Evolutionary conservation across 768 basidiomycete species (phyloP).

Genomic region (Serendipita sp.): DNA sequence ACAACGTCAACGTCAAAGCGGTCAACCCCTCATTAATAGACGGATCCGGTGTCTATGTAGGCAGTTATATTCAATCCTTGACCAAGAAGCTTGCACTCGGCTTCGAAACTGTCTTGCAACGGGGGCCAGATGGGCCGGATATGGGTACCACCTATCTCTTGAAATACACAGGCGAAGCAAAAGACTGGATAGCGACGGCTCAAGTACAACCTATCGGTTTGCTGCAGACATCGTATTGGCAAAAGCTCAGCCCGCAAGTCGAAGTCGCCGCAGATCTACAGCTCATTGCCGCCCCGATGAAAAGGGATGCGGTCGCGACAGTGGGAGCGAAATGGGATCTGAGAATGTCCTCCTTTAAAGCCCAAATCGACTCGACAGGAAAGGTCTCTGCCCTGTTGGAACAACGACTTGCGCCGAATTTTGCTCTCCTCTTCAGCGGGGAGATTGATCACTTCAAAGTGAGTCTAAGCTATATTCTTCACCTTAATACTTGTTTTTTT

Average conservation of each 20-base stretch:
- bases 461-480: constrained; percentile 12
- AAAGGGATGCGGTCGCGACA: constrained; percentile 71
- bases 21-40: constrained; percentile 85
- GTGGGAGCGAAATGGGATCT: constrained; percentile 95
- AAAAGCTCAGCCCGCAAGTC: constrained; percentile 86
- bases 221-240: constrained; percentile 89
- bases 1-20: constrained; percentile 68
- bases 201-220: constrained; percentile 71
- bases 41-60: constrained; percentile 65
- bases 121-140: constrained; percentile 58
- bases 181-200: constrained; percentile 86
- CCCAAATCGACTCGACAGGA: constrained; percentile 86
- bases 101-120: constrained; percentile 70
- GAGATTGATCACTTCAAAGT: constrained; percentile 99
- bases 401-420: constrained; percentile 89
- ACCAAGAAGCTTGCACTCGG: constrained; percentile 44
- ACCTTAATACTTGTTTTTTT: not conserved
- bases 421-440: constrained; percentile 85
- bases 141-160: constrained; percentile 60
- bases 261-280: constrained; percentile 94
- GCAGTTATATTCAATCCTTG: not conserved
- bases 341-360: constrained; percentile 82
- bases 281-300: constrained; percentile 57
- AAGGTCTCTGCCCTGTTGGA: constrained; percentile 92
- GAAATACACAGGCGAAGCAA: constrained; percentile 56